Evolutionary conservation across 208 protist species (phyloP).

Genomic region (Acanthamoeba castellanii): DNA sequence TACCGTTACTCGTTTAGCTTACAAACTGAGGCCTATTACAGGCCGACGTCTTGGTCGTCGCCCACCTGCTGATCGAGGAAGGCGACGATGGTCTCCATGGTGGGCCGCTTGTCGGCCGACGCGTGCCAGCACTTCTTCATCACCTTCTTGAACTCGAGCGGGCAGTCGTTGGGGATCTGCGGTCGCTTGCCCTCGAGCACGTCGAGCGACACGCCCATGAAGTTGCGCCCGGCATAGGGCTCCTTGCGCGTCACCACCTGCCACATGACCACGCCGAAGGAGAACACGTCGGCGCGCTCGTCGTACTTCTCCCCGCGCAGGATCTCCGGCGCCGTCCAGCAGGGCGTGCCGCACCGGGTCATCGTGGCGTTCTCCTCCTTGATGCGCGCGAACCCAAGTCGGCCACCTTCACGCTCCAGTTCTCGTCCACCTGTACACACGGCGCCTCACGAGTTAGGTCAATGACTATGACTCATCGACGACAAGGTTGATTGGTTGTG

Average conservation of each 20-base stretch:
- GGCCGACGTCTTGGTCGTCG: background rate
- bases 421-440: constrained; percentile 78
- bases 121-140: constrained; percentile 18
- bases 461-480: too few species aligned
- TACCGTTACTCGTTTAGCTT: too few species aligned
- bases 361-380: constrained; percentile 74
- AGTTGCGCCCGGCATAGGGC: background rate
- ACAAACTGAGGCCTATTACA: too few species aligned
- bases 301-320: constrained; percentile 33
- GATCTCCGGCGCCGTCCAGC: constrained; percentile 65
- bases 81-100: background rate
- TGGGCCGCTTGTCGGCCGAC: background rate
- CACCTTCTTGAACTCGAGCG: background rate
- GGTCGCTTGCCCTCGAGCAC: background rate
- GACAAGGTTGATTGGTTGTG: too few species aligned
- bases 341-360: constrained; percentile 69
- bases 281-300: constrained; percentile 39
- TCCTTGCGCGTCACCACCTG: background rate
- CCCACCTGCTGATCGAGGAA: background rate
- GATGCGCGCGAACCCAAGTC: constrained; percentile 73
- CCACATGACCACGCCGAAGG: constrained; percentile 59
- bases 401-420: constrained; percentile 83
- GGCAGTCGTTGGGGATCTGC: background rate
- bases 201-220: background rate
- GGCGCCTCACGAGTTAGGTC: too few species aligned